phyloP scores from a whole-genome alignment of 2,329 filamentous ascomycete genomes.

The Myrmaecium sp. region DNA sequence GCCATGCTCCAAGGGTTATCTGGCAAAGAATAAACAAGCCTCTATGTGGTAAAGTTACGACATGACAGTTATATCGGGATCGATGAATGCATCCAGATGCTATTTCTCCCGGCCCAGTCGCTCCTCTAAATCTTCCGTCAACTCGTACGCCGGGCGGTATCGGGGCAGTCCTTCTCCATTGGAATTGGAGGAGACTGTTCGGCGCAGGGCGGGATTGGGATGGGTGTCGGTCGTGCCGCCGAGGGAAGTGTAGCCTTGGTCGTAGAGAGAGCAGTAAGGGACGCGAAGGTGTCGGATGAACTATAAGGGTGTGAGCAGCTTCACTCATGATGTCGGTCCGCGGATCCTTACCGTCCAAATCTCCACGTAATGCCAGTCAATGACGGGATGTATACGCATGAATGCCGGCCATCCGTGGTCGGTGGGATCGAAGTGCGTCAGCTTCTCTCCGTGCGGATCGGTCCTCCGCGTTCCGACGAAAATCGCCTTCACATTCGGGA shows the following conservation, averaged over 20 bases:
- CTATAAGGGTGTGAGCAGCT: conserved; percentile 23
- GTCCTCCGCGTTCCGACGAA: conserved; percentile 80
- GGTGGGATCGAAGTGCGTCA: conserved; percentile 74
- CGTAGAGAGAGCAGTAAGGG: conserved; percentile 75
- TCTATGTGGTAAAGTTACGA: too few species aligned
- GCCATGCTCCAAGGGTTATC: too few species aligned
- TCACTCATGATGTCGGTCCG: not conserved
- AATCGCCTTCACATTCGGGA: conserved; percentile 53
- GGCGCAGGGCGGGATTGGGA: conserved; percentile 54
- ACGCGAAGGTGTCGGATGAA: conserved; percentile 67
- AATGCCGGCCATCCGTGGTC: conserved; percentile 83
- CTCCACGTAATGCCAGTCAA: conserved; percentile 94
- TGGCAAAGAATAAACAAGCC: too few species aligned
- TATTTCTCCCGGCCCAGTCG: conserved; percentile 22
- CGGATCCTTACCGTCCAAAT: conserved; percentile 65
- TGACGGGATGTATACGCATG: conserved; percentile 85
- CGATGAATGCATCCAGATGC: too few species aligned
- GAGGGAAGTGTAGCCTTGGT: conserved; percentile 79
- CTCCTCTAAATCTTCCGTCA: conserved; percentile 24
- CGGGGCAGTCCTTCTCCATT: conserved; percentile 8
- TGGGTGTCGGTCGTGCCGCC: conserved; percentile 79
- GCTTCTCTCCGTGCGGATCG: conserved; percentile 67
- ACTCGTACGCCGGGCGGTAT: conserved; percentile 22
- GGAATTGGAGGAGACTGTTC: conserved; percentile 7
- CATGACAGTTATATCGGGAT: too few species aligned